Evolutionary conservation across 192 early-diverging fungal genomes (phyloP), one percentile per base, ranked within the genome.

Genomic region (Podila verticillata): DNA sequence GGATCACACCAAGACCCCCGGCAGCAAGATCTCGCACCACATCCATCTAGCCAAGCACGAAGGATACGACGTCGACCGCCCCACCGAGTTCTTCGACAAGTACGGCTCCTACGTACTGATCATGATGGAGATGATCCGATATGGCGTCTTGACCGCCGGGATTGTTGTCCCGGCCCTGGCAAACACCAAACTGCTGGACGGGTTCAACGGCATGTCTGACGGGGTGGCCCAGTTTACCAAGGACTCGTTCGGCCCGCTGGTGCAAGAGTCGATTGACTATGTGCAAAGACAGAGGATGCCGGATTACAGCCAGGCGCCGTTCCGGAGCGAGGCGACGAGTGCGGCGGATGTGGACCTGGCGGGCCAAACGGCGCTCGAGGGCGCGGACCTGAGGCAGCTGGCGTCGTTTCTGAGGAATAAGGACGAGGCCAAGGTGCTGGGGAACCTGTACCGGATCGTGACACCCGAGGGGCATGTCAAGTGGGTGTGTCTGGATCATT

Each of bases 401-500:
- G 35, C 24, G 0, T 20, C 39, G 44, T 77, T 58, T 20, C 39
- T 77, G 17, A 70, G 61, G 47, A 26, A 34, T 7, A 60, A 15
- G 9, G 68, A 70, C n/a, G 10, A 10, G 1, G 30, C 20, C 3
- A 30, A 26, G 8, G 60, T 49, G 12, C 47, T 77, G 5, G 74
- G 74, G n/a, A 65, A 70, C 19, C 57, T 77, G 4, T 66, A 77
- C 44, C 48, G 74, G 67, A 34, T 66, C 28, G 59, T 57, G 20
- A 70, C 67, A 2, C 17, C 44, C 0, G 68, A 77, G n/a, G 74
- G 74, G 1, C 29, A 62, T 44, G 67, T 68, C 31, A 67, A 58
- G 36, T 74, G 74, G 74, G 63, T 77, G 5, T 77, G 74, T 20
- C 36, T 57, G 22, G 74, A 77, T 24, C 74, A 77, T 24, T 77